Evolutionary conservation across 805 yeast species (phyloP).

Genomic region (Yarrowia alimentaria): DNA sequence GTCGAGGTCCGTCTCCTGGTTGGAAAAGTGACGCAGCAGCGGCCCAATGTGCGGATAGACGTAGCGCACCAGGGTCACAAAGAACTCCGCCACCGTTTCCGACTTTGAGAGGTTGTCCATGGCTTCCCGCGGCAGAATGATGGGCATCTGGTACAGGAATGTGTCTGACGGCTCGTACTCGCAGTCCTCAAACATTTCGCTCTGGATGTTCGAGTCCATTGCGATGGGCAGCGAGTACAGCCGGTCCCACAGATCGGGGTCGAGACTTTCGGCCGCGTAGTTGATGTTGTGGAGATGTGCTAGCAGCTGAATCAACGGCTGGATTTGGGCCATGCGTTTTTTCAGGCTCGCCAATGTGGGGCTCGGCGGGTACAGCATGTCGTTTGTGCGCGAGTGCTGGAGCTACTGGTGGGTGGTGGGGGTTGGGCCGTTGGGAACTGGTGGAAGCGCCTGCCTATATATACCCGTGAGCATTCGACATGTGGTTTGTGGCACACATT

Average conservation of each 20-base stretch:
- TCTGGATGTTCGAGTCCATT: slow-evolving; percentile 10
- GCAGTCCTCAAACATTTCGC: slow-evolving; percentile 21
- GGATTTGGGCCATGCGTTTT: slow-evolving; percentile 15
- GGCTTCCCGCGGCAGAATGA: slow-evolving; percentile 3
- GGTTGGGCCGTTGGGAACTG: too few species aligned
- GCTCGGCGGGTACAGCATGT: too few species aligned
- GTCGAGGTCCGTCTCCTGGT: slow-evolving; percentile 9
- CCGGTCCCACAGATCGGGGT: slow-evolving; percentile 16
- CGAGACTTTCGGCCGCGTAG: slow-evolving; percentile 9
- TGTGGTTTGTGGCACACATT: slow-evolving; percentile 6
- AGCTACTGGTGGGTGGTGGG: too few species aligned
- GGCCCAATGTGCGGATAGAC: slow-evolving; percentile 16
- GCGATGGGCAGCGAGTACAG: slow-evolving; percentile 20
- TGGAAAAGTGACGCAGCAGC: slow-evolving; percentile 6
- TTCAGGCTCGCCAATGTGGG: background rate
- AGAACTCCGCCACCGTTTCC: slow-evolving; percentile 8
- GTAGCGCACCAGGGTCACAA: slow-evolving; percentile 13
- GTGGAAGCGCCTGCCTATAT: too few species aligned
- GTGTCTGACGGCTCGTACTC: slow-evolving; percentile 12
- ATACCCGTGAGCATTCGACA: too few species aligned
- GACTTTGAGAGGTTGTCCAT: slow-evolving; percentile 2
- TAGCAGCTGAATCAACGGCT: slow-evolving; percentile 8
- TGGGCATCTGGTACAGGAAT: slow-evolving; percentile 11
- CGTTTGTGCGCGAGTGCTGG: too few species aligned
- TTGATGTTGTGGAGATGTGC: slow-evolving; percentile 24